Conservation (phyloP, 768 basidiomycete genomes). For the Lactarius pseudohatsudake region DNA sequence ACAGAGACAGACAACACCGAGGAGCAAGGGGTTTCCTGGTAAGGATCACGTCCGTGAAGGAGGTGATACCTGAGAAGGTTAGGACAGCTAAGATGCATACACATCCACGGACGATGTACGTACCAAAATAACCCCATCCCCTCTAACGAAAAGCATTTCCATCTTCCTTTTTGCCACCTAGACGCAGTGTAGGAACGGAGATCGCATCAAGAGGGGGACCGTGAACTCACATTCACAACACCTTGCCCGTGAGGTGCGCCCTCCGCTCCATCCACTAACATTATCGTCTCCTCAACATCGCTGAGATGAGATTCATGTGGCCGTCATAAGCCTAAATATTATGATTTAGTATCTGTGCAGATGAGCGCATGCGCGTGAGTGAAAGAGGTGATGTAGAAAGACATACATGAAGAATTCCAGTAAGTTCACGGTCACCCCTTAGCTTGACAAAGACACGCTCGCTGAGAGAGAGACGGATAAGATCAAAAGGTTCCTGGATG, state of each 20-base stretch:
- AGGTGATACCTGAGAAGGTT: slow-evolving; percentile 63
- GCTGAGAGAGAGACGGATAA: slow-evolving; percentile 92
- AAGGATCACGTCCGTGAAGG: slow-evolving; percentile 64
- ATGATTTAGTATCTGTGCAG: slow-evolving; percentile 23
- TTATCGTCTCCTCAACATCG: slow-evolving; percentile 96
- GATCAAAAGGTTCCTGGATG: slow-evolving; percentile 96
- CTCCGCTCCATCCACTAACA: slow-evolving; percentile 88
- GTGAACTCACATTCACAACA: slow-evolving; percentile 58
- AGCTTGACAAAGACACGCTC: slow-evolving; percentile 99
- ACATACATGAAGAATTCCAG: slow-evolving; percentile 88
- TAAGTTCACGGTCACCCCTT: slow-evolving; percentile 88
- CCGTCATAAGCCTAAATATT: slow-evolving; percentile 89
- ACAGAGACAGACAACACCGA: neutral
- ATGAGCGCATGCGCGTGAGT: slow-evolving; percentile 20
- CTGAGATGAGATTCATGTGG: slow-evolving; percentile 99
- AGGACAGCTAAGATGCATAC: slow-evolving; percentile 21
- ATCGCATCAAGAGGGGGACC: neutral
- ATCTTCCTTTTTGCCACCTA: slow-evolving; percentile 91
- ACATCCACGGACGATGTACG: slow-evolving; percentile 7
- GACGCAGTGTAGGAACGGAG: neutral
- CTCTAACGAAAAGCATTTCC: slow-evolving; percentile 97
- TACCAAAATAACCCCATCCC: slow-evolving; percentile 95
- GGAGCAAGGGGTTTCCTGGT: neutral
- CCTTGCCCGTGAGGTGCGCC: slow-evolving; percentile 54
- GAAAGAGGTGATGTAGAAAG: slow-evolving; percentile 16